Evolutionary conservation across 805 yeast genomes (phyloP), one percentile per base, ranked within the genome.

Genomic region (Ogataea dorogensis): DNA sequence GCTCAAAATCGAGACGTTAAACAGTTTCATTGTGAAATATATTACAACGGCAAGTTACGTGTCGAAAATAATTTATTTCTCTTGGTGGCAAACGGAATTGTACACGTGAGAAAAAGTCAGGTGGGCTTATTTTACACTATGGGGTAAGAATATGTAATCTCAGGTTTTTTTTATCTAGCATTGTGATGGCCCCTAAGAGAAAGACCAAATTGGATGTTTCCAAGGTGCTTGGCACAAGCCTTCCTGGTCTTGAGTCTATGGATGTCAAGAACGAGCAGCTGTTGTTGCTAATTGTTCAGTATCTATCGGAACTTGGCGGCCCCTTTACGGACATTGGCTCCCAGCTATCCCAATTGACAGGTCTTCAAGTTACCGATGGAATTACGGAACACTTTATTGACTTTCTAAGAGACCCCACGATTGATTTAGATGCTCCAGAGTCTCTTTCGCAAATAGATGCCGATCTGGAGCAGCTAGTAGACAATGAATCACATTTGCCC

Each of bases 1-100:
- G 26, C 71, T 60, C 37, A 72, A 47, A 10, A 70, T 56, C 33
- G 60, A 56, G 42, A 67, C 36, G 26, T 57, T 51, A 33, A 67
- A 60, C 18, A 68, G 56, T 59, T 64, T 70, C 75, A 70, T 70
- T 13, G 15, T 38, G 33, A 29, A 30, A 16, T 15, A 12, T 16
- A n/a, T 21, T 23, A 23, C 17, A 22, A 34, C 29, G 16, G 12
- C 7, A 24, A 19, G 25, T 9, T 35, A 35, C 32, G 33, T 28
- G 32, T 28, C 31, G 15, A 33, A 33, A 26, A 19, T 31, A 20
- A 18, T 26, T 27, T 12, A 14, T 29, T 36, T 26, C n/a, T n/a
- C n/a, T n/a, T 19, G 18, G 31, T 30, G 35, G 35, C 35, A 28
- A 31, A 31, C 8, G 17, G n/a, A n/a, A n/a, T n/a, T n/a, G 12